Evolutionary conservation across 495 filamentous ascomycete species (phyloP).

Genomic region (Neurospora cerealis): DNA sequence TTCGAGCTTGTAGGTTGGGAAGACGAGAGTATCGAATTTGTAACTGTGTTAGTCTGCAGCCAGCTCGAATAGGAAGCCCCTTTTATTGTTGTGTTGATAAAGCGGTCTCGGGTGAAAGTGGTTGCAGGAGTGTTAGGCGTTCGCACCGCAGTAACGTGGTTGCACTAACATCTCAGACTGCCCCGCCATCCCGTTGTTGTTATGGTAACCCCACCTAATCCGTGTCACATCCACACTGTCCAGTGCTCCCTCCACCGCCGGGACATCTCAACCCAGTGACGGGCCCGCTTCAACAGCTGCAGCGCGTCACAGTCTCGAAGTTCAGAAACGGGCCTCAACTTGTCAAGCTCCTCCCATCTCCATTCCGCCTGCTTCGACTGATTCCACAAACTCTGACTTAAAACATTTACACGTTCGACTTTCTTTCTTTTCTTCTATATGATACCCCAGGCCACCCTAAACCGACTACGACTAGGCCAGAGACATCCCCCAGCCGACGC

Average conservation of each 20-base stretch:
- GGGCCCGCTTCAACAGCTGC: neutral
- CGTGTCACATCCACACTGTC: neutral
- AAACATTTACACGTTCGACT: neutral
- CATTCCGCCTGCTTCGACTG: neutral
- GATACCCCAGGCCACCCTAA: neutral
- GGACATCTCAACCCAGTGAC: neutral
- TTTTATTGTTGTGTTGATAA: neutral
- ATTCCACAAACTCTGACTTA: neutral
- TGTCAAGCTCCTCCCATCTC: neutral
- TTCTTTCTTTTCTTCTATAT: neutral
- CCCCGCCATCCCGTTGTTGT: neutral
- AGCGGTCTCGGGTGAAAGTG: neutral
- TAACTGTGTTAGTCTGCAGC: neutral
- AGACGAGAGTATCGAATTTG: neutral
- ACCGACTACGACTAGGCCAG: neutral
- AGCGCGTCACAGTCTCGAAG: neutral
- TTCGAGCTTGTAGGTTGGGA: neutral
- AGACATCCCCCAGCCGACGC: neutral
- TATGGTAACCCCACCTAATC: neutral
- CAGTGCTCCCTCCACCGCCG: neutral
- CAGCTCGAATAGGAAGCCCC: neutral
- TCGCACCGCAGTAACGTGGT: neutral
- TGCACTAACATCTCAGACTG: neutral
- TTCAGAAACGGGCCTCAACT: neutral
- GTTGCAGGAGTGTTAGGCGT: neutral